Evolutionary conservation across 116 monocot genomes (phyloP), one percentile per base, ranked within the genome.

Genomic region (Dioscorea cayenensis): DNA sequence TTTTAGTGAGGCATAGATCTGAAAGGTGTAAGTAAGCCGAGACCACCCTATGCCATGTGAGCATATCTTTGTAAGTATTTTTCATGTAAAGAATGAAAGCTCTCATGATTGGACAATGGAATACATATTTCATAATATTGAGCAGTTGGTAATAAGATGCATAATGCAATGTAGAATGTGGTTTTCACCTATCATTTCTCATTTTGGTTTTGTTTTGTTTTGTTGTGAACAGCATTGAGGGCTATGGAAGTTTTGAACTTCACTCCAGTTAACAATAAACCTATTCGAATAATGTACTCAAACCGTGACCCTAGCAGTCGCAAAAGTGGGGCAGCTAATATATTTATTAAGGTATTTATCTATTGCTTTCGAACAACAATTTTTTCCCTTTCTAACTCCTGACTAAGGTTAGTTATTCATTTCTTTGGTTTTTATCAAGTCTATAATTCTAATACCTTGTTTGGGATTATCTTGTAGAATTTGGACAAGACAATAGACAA

Each of bases 201-300:
- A 43, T 43, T 7, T 43, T 7, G 4, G 12, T 43, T 10, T 43
- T 10, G 7, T 43, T 43, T 43, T 43, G 43, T 67, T 65, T 9
- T 71, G 1, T 62, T 63, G 1, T 68, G 32, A 19, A 66, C 84
- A 89, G 85, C 85, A 7, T 75, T 82, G 35, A 77, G 83, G 60
- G 85, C 85, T 20, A 23, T 89, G 72, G 89, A 89, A 27, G 17
- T 73, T 36, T 80, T 89, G n/a, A 89, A 89, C 76, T 89, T 82
- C 71, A 82, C 89, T 6, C 85, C 83, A 12, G 71, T 89, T 43
- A 85, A 80, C 29, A 70, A 75, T 36, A 85, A 83, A 65, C 80
- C 89, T 25, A 89, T 89, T 55, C 74, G 89, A 28, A 80, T 89
- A 14, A 89, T 89, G 85, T 89, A 85, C 70, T 89, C 89, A 17